phyloP scores from a whole-genome alignment of 140 eudicot species.

The Stevia rebaudiana region DNA sequence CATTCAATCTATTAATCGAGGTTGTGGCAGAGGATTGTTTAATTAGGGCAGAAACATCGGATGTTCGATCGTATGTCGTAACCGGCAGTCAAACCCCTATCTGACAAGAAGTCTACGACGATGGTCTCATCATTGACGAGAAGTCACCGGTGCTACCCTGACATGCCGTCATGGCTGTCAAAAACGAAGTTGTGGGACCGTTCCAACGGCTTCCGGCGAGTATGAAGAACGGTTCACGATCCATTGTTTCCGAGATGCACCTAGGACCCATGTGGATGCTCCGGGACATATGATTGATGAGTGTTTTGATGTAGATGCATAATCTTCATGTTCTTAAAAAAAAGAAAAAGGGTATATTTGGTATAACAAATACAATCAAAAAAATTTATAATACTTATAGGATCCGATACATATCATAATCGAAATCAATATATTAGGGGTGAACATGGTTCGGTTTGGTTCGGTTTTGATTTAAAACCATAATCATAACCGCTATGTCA shows the following conservation, averaged over 20 bases:
- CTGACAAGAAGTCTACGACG: conserved; percentile 63
- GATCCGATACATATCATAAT: too few relatives aligned
- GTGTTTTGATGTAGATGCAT: conserved; percentile 61
- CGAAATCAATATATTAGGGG: too few relatives aligned
- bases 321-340: conserved; percentile 44
- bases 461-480: too few relatives aligned
- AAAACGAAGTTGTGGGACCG: conserved; percentile 61
- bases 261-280: conserved; percentile 88
- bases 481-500: too few relatives aligned
- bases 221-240: conserved; percentile 77
- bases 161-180: conserved; percentile 67
- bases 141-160: conserved; percentile 47
- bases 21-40: too few relatives aligned
- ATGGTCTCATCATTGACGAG: conserved; percentile 63
- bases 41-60: too few relatives aligned
- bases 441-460: too few relatives aligned
- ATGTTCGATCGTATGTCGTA: too few relatives aligned
- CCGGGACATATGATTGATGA: conserved; percentile 77
- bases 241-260: conserved; percentile 85
- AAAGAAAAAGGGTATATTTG: too few relatives aligned
- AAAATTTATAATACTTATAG: too few relatives aligned
- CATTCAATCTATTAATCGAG: too few relatives aligned
- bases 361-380: too few relatives aligned
- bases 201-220: conserved; percentile 47
- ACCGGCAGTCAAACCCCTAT: conserved; percentile 23